Percentiles rank a stretch among this genome's conserved stretches.
Evolutionary conservation across 75 land plant species (phyloP).

Genomic region (Chamaecyparis obtusa): DNA sequence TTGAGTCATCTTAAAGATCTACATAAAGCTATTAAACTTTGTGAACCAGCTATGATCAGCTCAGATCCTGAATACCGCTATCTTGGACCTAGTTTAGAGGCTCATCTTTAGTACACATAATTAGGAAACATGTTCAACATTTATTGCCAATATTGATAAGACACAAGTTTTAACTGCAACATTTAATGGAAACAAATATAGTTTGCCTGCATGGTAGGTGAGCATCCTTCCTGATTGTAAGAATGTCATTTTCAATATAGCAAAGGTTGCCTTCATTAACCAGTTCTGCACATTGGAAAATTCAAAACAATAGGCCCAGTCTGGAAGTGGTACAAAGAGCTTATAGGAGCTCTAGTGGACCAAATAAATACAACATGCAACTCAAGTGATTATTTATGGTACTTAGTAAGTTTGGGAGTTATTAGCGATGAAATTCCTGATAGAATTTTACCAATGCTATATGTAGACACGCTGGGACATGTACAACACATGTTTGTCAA

Average conservation of each 20-base stretch:
- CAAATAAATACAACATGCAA: conserved; percentile 82
- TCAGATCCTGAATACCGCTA: conserved; percentile 41
- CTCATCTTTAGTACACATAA: conserved; percentile 58
- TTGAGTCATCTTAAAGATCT: conserved; percentile 76
- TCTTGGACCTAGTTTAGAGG: conserved; percentile 73
- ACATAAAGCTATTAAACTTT: conserved; percentile 62
- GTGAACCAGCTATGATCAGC: conserved; percentile 67
- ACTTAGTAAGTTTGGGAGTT: conserved; percentile 23
- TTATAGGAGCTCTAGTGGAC: conserved; percentile 72
- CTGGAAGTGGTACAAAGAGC: conserved; percentile 64
- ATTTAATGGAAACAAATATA: conserved; percentile 64
- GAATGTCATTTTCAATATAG: conserved; percentile 80
- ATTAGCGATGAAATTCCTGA: not conserved
- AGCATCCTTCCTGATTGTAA: conserved; percentile 99
- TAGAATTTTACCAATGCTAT: not conserved
- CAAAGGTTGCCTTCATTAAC: conserved; percentile 54
- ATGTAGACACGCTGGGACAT: conserved; percentile 40
- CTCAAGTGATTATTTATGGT: conserved; percentile 78
- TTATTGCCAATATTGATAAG: conserved; percentile 73
- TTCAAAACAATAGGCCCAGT: not conserved
- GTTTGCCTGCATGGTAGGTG: conserved; percentile 96
- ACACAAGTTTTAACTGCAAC: conserved; percentile 60
- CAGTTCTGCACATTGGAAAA: not conserved
- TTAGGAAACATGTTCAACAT: conserved; percentile 74
- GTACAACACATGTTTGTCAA: conserved; percentile 58